A percentile compares a stretch with the other conserved stretches of the same genome.
Evolutionary conservation across 2,329 filamentous ascomycete species (phyloP).

Genomic region (Aspergillus japonicus): DNA sequence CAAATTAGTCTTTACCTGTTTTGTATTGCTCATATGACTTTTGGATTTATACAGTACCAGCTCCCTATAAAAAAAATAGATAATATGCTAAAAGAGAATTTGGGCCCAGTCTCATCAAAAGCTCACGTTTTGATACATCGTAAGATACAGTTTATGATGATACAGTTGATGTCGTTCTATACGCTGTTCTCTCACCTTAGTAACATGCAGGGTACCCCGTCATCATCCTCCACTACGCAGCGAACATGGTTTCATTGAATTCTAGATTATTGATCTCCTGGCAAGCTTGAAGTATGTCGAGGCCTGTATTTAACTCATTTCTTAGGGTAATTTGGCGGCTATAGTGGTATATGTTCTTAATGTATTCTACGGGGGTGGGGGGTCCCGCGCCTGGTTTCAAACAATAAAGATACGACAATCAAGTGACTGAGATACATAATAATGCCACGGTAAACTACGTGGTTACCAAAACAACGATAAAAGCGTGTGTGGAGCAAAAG

Average conservation of each 20-base stretch:
- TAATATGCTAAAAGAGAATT: background rate
- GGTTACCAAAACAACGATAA: background rate
- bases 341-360: background rate
- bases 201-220: background rate
- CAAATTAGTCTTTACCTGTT: background rate
- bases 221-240: background rate
- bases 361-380: background rate
- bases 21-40: background rate
- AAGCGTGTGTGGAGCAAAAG: background rate
- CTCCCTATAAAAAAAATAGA: background rate
- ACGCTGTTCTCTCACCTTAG: background rate
- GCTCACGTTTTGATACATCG: background rate
- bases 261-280: background rate
- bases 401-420: background rate
- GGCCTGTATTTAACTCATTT: background rate
- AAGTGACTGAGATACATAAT: background rate
- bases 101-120: background rate
- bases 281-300: background rate
- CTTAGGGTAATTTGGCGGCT: background rate
- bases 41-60: background rate
- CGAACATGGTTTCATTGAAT: background rate
- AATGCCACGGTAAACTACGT: background rate
- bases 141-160: background rate
- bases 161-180: background rate
- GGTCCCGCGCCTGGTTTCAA: background rate